Percentiles rank a stretch among this genome's conserved stretches.
Evolutionary conservation across 306 rosid genomes (phyloP).

Genomic region (Prunus dulcis): DNA sequence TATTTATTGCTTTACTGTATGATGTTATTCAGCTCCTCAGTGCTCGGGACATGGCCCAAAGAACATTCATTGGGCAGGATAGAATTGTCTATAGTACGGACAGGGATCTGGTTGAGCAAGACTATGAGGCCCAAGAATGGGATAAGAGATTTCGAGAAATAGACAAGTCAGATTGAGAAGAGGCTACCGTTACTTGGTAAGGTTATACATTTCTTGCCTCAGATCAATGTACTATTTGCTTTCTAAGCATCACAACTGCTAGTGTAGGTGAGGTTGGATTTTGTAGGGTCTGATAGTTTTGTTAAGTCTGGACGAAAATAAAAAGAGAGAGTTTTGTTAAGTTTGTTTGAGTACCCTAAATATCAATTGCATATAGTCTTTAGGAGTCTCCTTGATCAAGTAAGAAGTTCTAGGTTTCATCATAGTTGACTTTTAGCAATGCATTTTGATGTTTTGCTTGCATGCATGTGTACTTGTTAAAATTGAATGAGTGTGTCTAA

Average conservation of each 20-base stretch:
- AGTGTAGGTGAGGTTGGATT: neutral
- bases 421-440: neutral
- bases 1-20: slow-evolving; percentile 4
- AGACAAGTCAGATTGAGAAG: slow-evolving; percentile 65
- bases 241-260: neutral
- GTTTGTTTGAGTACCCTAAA: neutral
- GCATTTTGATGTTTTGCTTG: neutral
- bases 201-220: neutral
- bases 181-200: slow-evolving; percentile 6
- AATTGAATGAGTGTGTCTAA: neutral
- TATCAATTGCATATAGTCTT: neutral
- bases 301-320: too few species aligned
- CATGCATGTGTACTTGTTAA: neutral
- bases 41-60: slow-evolving; percentile 94
- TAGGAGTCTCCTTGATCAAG: neutral
- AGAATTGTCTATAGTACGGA: slow-evolving; percentile 94
- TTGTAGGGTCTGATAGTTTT: too few species aligned
- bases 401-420: neutral
- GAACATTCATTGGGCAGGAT: slow-evolving; percentile 75
- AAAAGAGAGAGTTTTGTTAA: too few species aligned
- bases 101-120: slow-evolving; percentile 87
- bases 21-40: slow-evolving; percentile 64
- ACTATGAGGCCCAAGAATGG: slow-evolving; percentile 77
- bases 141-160: slow-evolving; percentile 77
- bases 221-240: neutral